These are phyloP conservation scores for Clathrospora elynae DNA, from an alignment of 2,329 filamentous ascomycete genomes.

Conservation along the genomic window DNA sequence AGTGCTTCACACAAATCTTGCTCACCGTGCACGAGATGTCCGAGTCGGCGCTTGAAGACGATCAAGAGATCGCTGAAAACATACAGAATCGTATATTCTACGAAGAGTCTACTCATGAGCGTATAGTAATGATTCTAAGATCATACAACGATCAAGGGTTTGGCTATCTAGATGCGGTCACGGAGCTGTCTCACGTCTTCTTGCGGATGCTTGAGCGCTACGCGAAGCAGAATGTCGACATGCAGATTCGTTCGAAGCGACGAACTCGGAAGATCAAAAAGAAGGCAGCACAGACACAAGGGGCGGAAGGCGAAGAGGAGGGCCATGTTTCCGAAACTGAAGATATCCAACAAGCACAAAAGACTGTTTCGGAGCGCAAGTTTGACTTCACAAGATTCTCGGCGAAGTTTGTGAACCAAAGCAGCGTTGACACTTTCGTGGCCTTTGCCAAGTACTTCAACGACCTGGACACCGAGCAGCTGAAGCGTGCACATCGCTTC, in stretches of 20 bases:
- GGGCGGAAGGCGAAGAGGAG: constrained; percentile 60
- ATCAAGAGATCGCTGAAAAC: constrained; percentile 97
- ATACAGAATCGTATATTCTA: constrained; percentile 98
- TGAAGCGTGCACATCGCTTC: constrained; percentile 91
- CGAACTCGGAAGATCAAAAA: constrained; percentile 75
- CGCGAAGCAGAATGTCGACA: constrained; percentile 90
- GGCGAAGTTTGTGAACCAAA: constrained; percentile 79
- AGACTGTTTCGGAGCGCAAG: constrained; percentile 78
- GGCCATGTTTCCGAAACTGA: constrained; percentile 64
- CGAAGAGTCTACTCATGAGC: constrained; percentile 91
- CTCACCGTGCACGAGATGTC: constrained; percentile 93
- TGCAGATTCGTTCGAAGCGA: constrained; percentile 86
- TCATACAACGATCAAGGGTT: constrained; percentile 95
- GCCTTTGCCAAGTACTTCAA: constrained; percentile 78
- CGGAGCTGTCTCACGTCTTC: constrained; percentile 89
- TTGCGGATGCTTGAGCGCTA: constrained; percentile 89
- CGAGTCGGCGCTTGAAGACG: constrained; percentile 81
- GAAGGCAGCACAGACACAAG: constrained; percentile 55
- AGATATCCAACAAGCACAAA: constrained; percentile 72
- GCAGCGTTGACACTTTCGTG: constrained; percentile 86
- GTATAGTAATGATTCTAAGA: constrained; percentile 76
- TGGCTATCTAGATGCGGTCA: constrained; percentile 88
- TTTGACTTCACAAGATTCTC: constrained; percentile 91
- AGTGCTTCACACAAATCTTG: constrained; percentile 92
- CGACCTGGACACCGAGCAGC: constrained; percentile 77